phyloP scores from a whole-genome alignment of 2,329 filamentous ascomycete species.

The Fusarium sp. region DNA sequence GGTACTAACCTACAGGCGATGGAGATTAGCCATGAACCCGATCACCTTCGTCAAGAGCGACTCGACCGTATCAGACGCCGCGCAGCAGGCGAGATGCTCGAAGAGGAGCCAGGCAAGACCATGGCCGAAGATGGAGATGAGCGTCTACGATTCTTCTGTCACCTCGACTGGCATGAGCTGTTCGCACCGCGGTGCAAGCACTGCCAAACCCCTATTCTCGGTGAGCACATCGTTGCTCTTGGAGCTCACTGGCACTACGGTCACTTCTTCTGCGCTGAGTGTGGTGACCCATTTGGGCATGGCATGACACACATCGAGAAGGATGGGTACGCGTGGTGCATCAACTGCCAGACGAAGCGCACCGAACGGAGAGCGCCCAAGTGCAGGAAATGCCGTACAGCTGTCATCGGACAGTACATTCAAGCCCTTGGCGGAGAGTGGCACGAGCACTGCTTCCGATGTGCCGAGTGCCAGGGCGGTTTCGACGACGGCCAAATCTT shows the following conservation, averaged over 20 bases:
- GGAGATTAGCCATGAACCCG: slow-evolving; percentile 94
- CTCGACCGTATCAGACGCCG: slow-evolving; percentile 77
- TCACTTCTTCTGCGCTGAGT: slow-evolving; percentile 99
- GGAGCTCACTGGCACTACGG: slow-evolving; percentile 97
- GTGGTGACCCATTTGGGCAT: slow-evolving; percentile 89
- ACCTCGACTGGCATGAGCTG: slow-evolving; percentile 97
- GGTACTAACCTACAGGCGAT: slow-evolving; percentile 91
- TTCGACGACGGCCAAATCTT: slow-evolving; percentile 76
- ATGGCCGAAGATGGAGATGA: slow-evolving; percentile 78
- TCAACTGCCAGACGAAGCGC: slow-evolving; percentile 90
- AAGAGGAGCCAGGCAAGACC: slow-evolving; percentile 72
- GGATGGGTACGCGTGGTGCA: slow-evolving; percentile 97
- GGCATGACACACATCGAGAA: slow-evolving; percentile 85
- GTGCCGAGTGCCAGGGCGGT: slow-evolving; percentile 68
- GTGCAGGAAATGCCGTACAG: slow-evolving; percentile 84
- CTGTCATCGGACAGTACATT: slow-evolving; percentile 90
- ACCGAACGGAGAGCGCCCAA: slow-evolving; percentile 90
- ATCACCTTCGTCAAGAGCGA: slow-evolving; percentile 75
- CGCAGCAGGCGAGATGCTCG: slow-evolving; percentile 65
- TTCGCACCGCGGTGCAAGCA: slow-evolving; percentile 94
- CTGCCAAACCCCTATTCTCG: slow-evolving; percentile 96
- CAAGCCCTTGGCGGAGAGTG: slow-evolving; percentile 91
- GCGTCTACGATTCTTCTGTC: slow-evolving; percentile 89
- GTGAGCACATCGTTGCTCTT: slow-evolving; percentile 92
- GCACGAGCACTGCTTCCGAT: slow-evolving; percentile 93